Percentiles rank a stretch among this genome's conserved stretches.
Evolutionary conservation across 1,139 yeast genomes (phyloP).

Genomic region (Suhomyces wounanorum): DNA sequence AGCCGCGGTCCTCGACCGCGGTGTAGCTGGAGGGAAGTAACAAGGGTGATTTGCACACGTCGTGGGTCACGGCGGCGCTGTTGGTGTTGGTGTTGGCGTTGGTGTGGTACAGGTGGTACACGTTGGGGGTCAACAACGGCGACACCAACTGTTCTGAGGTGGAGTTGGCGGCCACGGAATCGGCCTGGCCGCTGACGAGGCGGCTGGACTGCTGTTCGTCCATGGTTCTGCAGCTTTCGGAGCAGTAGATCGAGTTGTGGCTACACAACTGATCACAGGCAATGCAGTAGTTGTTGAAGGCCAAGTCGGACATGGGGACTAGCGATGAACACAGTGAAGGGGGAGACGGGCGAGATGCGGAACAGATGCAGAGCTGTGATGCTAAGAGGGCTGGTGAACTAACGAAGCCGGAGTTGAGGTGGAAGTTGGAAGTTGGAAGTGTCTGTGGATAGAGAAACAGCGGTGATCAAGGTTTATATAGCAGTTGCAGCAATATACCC

Average conservation of each 20-base stretch:
- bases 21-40: conserved; percentile 18
- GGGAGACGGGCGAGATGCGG: not conserved
- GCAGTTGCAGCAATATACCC: conserved; percentile 10
- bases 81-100: not conserved
- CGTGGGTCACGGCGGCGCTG: conserved; percentile 9
- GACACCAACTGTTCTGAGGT: conserved; percentile 29
- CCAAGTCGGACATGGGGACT: conserved; percentile 38
- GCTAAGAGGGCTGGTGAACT: too few species aligned
- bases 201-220: conserved; percentile 37
- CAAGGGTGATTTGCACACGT: conserved; percentile 25
- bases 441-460: conserved; percentile 1
- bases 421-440: not conserved
- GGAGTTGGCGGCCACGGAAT: conserved; percentile 25
- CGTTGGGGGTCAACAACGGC: conserved; percentile 40
- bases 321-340: not conserved
- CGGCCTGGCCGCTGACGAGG: conserved; percentile 16
- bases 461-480: conserved; percentile 13
- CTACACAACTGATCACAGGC: conserved; percentile 64
- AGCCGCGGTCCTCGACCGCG: conserved; percentile 11
- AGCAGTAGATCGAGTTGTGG: conserved; percentile 58
- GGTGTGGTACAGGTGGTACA: conserved; percentile 27
- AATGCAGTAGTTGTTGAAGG: conserved; percentile 68
- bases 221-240: conserved; percentile 52
- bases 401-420: not conserved
- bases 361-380: not conserved